Conservation (phyloP, 805 yeast species). For the Maudiozyma bulderi region DNA sequence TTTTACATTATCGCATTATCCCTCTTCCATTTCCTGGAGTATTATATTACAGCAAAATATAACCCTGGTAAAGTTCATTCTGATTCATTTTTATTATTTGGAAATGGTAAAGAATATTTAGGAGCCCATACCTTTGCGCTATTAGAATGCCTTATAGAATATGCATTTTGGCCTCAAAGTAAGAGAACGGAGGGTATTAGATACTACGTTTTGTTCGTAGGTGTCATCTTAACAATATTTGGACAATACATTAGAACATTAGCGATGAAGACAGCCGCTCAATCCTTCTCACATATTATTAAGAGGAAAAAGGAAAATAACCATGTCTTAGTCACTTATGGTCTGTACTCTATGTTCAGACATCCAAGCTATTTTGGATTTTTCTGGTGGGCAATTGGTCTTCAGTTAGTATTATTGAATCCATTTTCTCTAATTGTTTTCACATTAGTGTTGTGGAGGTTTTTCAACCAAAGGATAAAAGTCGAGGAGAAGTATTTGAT, state of each 20-base stretch:
- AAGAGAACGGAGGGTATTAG: slow-evolving; percentile 13
- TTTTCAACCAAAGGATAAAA: slow-evolving; percentile 57
- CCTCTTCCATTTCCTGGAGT: slow-evolving; percentile 75
- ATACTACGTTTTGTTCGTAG: slow-evolving; percentile 29
- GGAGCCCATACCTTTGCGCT: slow-evolving; percentile 49
- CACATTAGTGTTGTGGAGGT: slow-evolving; percentile 47
- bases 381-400: slow-evolving; percentile 87
- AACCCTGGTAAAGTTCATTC: slow-evolving; percentile 56
- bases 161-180: slow-evolving; percentile 32
- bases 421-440: slow-evolving; percentile 51
- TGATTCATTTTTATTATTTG: slow-evolving; percentile 54
- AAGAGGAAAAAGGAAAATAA: slow-evolving; percentile 40
- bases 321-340: slow-evolving; percentile 64
- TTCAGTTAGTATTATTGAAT: slow-evolving; percentile 64
- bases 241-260: slow-evolving; percentile 65
- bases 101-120: slow-evolving; percentile 51
- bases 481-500: slow-evolving; percentile 62
- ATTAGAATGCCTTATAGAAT: slow-evolving; percentile 40
- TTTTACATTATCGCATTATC: slow-evolving; percentile 46
- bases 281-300: slow-evolving; percentile 75
- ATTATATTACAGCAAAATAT: slow-evolving; percentile 64
- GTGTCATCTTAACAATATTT: slow-evolving; percentile 34
- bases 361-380: slow-evolving; percentile 93
- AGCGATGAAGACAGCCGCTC: slow-evolving; percentile 85
- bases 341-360: slow-evolving; percentile 56